Conservation (phyloP, 768 basidiomycete species). For the Mrakia gelida region DNA sequence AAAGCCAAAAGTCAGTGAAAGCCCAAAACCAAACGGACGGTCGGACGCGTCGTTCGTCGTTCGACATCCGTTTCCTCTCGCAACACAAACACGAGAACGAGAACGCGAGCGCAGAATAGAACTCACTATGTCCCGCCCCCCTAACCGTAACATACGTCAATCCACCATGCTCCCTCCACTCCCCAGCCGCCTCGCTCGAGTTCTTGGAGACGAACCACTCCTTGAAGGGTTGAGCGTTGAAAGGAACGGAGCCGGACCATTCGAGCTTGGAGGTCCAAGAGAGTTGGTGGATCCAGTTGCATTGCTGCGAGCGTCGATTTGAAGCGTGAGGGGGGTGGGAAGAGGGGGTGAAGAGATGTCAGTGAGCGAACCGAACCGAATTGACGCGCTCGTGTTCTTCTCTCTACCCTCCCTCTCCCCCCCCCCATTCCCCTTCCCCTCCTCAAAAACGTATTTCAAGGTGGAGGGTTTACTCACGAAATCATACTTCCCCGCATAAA, state of each 20-base stretch:
- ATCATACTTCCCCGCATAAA: slow-evolving; percentile 56
- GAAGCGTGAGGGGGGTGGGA: background rate
- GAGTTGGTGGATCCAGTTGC: slow-evolving; percentile 19
- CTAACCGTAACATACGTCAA: slow-evolving; percentile 20
- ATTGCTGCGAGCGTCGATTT: no score
- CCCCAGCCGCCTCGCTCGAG: background rate
- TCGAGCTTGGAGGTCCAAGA: slow-evolving; percentile 65
- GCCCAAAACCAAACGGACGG: background rate
- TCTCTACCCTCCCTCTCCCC: background rate
- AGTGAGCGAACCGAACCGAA: background rate
- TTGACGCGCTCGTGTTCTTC: background rate
- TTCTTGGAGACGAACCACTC: slow-evolving; percentile 52
- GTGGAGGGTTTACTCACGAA: slow-evolving; percentile 3
- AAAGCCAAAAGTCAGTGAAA: background rate
- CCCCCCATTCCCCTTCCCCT: no score
- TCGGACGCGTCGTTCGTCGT: background rate
- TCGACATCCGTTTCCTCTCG: background rate
- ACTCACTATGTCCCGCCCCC: slow-evolving; percentile 27
- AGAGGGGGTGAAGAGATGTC: background rate
- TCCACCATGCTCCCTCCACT: slow-evolving; percentile 3
- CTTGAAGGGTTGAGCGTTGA: slow-evolving; percentile 49
- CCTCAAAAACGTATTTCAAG: no score
- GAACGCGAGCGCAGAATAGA: no score
- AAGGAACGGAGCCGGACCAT: slow-evolving; percentile 62
- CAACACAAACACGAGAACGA: no score